Conservation (phyloP, 169 alveolate genomes). For the Cryptosporidium baileyi region DNA sequence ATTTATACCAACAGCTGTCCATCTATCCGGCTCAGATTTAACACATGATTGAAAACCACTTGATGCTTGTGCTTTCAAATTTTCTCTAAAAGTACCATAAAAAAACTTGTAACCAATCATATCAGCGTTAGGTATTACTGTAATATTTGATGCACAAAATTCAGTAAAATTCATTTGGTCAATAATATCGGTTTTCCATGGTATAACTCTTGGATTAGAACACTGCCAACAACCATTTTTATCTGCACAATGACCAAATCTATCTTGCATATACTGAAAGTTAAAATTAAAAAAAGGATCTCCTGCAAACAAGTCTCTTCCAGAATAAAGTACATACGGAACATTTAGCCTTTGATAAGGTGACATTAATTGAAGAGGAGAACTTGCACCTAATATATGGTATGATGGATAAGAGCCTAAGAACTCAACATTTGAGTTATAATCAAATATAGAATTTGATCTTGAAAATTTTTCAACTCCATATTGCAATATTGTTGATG, state of each 20-base stretch:
- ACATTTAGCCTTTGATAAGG: conserved; percentile 49
- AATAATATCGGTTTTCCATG: conserved; percentile 49
- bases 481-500: conserved; percentile 39
- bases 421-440: conserved; percentile 6
- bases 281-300: conserved; percentile 63
- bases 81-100: background rate
- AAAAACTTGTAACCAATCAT: conserved; percentile 30
- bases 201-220: conserved; percentile 58
- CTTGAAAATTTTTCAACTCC: conserved; percentile 17
- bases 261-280: conserved; percentile 68
- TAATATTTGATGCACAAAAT: conserved; percentile 57
- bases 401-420: conserved; percentile 46
- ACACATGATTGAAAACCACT: conserved; percentile 52
- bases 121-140: conserved; percentile 21
- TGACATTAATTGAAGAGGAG: conserved; percentile 50
- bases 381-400: conserved; percentile 41
- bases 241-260: conserved; percentile 66
- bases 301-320: conserved; percentile 47
- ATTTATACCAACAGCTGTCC: conserved; percentile 62
- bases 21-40: conserved; percentile 17
- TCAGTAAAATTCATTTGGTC: conserved; percentile 65
- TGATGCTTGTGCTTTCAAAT: background rate
- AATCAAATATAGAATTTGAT: background rate
- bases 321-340: conserved; percentile 64
- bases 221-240: conserved; percentile 66